Evolutionary conservation across 1,284 basidiomycete genomes (phyloP), one percentile per base, ranked within the genome.

Genomic region (Ustilago tritici): DNA sequence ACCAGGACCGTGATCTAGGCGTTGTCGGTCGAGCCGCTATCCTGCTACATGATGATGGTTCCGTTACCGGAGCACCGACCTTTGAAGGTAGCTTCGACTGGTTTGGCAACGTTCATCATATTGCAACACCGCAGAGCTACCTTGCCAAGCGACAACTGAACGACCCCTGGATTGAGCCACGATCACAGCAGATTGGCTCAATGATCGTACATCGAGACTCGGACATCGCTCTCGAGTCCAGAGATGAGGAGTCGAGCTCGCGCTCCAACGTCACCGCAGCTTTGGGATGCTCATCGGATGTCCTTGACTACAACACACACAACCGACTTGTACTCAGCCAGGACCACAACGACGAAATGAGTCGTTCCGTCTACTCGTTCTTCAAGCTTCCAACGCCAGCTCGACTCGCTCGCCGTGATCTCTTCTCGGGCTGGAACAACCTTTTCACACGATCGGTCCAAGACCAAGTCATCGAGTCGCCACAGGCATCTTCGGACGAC

Each of bases 11-110:
- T 2, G 79, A 78, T 54, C 32, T 59, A 8, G 80, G 82, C 28
- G 72, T 83, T 6, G 71, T 83, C 15, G 80, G 82, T 14, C 66
- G 76, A 54, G 82, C 82, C 8, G 68, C 80, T 47, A 81, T 83
- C 54, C 31, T 82, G 46, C 41, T 83, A 12, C 79, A 79, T 43
- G 80, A 82, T 59, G 80, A 83, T 36, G 79, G 79, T 47, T 61
- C 71, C 17, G 43, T 63, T 8, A 77, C 76, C 4, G 76, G 80
- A 11, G 49, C 43, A 8, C 80, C 79, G 19, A 54, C 50, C 28
- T 81, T 83, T 46, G 73, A 82, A 53, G 82, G 82, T 50, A 77
- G 70, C 50, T 83, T 83, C 49, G 72, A 75, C 49, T 82, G 81
- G 81, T 59, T 71, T 32, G 80, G 79, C 56, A 82, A 83, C 61